Conservation (phyloP, 257 asterid species). For the Thymus mandschuricus region DNA sequence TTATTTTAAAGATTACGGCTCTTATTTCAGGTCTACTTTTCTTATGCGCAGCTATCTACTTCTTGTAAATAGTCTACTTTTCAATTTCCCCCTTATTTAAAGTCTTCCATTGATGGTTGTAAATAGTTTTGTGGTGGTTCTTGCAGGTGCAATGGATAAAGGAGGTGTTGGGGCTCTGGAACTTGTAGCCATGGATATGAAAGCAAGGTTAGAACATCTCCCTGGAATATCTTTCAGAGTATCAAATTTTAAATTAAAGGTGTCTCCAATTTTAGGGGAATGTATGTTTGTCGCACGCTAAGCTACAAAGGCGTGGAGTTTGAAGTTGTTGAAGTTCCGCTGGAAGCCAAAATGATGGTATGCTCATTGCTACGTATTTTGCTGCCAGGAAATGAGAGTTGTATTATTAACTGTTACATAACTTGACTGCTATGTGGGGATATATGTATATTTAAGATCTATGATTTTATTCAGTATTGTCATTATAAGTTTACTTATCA, state of each 20-base stretch:
- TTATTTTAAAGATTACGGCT: conserved; percentile 6
- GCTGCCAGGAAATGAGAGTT: conserved; percentile 29
- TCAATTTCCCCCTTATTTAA: neutral
- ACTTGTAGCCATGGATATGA: conserved; percentile 99
- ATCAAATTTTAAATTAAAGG: conserved; percentile 31
- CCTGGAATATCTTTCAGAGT: conserved; percentile 19
- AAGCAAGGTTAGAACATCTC: conserved; percentile 73
- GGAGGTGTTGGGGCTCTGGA: conserved; percentile 99
- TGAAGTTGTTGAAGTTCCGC: conserved; percentile 93
- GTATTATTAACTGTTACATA: neutral
- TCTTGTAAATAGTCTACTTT: neutral
- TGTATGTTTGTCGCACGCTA: conserved; percentile 98
- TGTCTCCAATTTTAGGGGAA: conserved; percentile 68
- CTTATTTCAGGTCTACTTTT: conserved; percentile 14
- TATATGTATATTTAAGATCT: neutral
- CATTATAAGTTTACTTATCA: conserved; percentile 19
- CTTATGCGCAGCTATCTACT: conserved; percentile 14
- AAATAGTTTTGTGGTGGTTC: conserved; percentile 29
- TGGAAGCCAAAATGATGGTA: conserved; percentile 88
- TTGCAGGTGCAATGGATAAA: conserved; percentile 84
- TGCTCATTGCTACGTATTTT: conserved; percentile 17
- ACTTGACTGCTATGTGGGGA: neutral
- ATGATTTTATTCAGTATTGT: neutral
- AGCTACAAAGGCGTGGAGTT: conserved; percentile 97
- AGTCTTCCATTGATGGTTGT: conserved; percentile 25